Evolutionary conservation across 2,329 filamentous ascomycete species (phyloP).

Genomic region (Monosporascus sp.): DNA sequence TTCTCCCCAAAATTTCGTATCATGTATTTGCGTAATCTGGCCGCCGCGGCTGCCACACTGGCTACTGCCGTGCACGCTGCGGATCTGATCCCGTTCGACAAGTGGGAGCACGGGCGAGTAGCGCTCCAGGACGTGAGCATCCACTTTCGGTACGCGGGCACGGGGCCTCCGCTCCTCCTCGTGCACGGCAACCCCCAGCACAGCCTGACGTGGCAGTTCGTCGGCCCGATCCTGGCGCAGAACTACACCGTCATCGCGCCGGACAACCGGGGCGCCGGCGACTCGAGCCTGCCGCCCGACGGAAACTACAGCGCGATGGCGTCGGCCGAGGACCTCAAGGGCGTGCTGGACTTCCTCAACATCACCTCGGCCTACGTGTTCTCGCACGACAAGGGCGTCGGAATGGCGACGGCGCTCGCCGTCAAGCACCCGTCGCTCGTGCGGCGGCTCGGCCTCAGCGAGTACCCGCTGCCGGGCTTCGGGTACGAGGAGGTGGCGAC

Average conservation of each 20-base stretch:
- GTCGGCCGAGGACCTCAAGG: conserved; percentile 33
- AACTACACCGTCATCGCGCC: conserved; percentile 39
- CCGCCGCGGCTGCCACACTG: neutral
- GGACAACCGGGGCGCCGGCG: conserved; percentile 36
- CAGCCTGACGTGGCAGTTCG: conserved; percentile 33
- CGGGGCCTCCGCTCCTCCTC: conserved; percentile 34
- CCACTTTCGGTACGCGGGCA: conserved; percentile 36
- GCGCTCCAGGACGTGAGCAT: conserved; percentile 35
- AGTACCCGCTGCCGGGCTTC: conserved; percentile 38
- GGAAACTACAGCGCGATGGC: conserved; percentile 36
- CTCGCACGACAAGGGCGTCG: conserved; percentile 41
- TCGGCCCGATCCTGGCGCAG: conserved; percentile 35
- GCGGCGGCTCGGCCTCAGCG: conserved; percentile 29
- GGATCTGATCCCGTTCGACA: conserved; percentile 22
- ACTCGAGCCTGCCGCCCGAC: conserved; percentile 32
- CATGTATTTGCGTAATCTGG: neutral
- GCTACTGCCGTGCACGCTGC: conserved; percentile 2
- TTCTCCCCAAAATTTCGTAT: too few relatives aligned
- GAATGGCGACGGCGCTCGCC: conserved; percentile 35
- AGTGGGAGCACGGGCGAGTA: conserved; percentile 32
- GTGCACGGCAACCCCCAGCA: conserved; percentile 37
- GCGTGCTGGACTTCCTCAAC: conserved; percentile 37
- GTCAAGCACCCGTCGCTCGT: conserved; percentile 30
- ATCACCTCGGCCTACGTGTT: conserved; percentile 37
- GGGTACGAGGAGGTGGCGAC: conserved; percentile 30